These are phyloP conservation scores for Pinguiococcus pyrenoidosus DNA, from an alignment of 108 stramenopile genomes.

Conservation along the genomic window DNA sequence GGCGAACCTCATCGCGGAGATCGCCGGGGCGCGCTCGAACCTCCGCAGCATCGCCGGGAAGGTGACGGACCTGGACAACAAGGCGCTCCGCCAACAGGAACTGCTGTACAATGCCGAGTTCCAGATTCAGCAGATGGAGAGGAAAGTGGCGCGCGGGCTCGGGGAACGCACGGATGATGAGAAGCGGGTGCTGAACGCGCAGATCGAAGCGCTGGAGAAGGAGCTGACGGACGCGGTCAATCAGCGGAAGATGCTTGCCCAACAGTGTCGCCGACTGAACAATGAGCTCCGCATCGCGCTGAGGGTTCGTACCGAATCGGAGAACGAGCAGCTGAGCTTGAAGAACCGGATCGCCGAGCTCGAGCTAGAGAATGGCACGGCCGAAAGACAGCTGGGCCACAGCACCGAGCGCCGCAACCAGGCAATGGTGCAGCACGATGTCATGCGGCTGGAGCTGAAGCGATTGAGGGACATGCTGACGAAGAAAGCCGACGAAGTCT, in stretches of 20 bases:
- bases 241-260: slow-evolving; percentile 41
- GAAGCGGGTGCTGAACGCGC: slow-evolving; percentile 39
- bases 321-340: slow-evolving; percentile 21
- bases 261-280: slow-evolving; percentile 43
- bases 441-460: slow-evolving; percentile 55
- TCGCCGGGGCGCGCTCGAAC: slow-evolving; percentile 45
- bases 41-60: slow-evolving; percentile 45
- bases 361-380: slow-evolving; percentile 47
- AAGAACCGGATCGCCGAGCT: slow-evolving; percentile 35
- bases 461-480: slow-evolving; percentile 47
- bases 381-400: slow-evolving; percentile 43
- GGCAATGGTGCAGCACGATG: slow-evolving; percentile 58
- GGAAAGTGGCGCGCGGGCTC: slow-evolving; percentile 62
- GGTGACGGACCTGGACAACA: slow-evolving; percentile 44
- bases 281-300: slow-evolving; percentile 42
- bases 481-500: slow-evolving; percentile 48
- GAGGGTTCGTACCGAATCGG: slow-evolving; percentile 27
- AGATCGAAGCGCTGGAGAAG: slow-evolving; percentile 45
- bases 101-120: slow-evolving; percentile 64
- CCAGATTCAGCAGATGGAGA: slow-evolving; percentile 55
- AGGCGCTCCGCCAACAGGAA: slow-evolving; percentile 53
- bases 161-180: slow-evolving; percentile 64
- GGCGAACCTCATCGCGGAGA: slow-evolving; percentile 48
- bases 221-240: slow-evolving; percentile 33
- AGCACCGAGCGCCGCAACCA: too few relatives aligned